A percentile compares a stretch with the other conserved stretches of the same genome.
Evolutionary conservation across 495 filamentous ascomycete species (phyloP).

Genomic region (Neurospora cerealis): DNA sequence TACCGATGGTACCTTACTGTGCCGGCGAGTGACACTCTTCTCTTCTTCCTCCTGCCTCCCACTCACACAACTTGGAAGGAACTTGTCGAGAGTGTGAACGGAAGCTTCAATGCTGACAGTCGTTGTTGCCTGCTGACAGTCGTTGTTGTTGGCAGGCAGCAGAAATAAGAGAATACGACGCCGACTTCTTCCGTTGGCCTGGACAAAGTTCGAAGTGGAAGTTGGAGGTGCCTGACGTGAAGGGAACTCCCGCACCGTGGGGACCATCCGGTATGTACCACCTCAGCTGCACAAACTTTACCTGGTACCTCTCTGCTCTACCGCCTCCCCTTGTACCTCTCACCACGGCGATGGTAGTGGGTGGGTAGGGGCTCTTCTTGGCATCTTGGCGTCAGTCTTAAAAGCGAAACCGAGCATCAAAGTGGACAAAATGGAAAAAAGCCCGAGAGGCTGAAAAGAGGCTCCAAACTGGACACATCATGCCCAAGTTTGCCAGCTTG

Average conservation of each 20-base stretch:
- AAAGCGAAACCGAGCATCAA: neutral
- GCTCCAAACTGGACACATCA: neutral
- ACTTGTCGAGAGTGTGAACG: neutral
- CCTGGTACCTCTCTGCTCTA: neutral
- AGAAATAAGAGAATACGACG: neutral
- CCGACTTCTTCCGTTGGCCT: neutral
- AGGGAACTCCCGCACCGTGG: neutral
- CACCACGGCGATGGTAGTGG: neutral
- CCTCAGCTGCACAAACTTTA: neutral
- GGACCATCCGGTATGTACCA: neutral
- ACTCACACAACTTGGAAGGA: neutral
- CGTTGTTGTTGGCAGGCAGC: neutral
- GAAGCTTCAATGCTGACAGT: neutral
- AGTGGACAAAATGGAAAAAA: neutral
- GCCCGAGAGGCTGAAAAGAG: neutral
- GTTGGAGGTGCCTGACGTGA: neutral
- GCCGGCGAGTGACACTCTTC: neutral
- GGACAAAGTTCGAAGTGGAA: neutral
- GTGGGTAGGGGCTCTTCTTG: neutral
- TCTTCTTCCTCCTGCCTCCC: neutral
- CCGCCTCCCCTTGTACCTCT: neutral
- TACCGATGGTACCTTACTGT: neutral
- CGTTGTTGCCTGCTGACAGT: neutral
- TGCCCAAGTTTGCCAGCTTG: neutral
- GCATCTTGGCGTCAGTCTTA: neutral